Percentiles rank a stretch among this genome's conserved stretches.
Evolutionary conservation across 2,329 filamentous ascomycete species (phyloP).

Genomic region (Aspergillus neotritici): DNA sequence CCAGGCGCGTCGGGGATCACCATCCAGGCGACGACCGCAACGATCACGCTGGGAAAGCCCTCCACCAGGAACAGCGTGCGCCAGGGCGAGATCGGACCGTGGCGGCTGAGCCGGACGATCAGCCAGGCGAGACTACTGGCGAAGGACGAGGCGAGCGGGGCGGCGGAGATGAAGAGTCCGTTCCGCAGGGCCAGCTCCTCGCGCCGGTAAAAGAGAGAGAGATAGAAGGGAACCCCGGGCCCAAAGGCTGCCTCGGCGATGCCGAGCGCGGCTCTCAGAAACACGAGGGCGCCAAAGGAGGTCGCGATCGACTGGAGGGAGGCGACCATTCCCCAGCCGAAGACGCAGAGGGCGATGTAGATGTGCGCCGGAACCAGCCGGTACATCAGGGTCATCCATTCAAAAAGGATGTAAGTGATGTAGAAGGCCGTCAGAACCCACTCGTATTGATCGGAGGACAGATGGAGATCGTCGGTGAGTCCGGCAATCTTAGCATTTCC

Average conservation of each 20-base stretch:
- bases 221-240: constrained; percentile 59
- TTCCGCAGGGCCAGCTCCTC: constrained; percentile 78
- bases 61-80: constrained; percentile 78
- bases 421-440: constrained; percentile 61
- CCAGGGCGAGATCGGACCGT: constrained; percentile 71
- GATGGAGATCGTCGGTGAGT: constrained; percentile 48
- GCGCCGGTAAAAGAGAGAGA: constrained; percentile 58
- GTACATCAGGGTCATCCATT: constrained; percentile 63
- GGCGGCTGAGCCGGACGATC: constrained; percentile 63
- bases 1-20: constrained; percentile 71
- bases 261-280: constrained; percentile 44
- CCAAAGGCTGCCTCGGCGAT: constrained; percentile 58
- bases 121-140: constrained; percentile 72
- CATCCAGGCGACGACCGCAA: constrained; percentile 67
- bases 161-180: constrained; percentile 77
- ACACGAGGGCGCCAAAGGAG: constrained; percentile 54
- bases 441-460: constrained; percentile 54
- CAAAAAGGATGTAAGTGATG: constrained; percentile 59
- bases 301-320: constrained; percentile 65
- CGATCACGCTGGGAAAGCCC: constrained; percentile 74
- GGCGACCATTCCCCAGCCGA: constrained; percentile 73
- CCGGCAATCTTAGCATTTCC: constrained; percentile 61
- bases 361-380: constrained; percentile 56
- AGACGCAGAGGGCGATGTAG: constrained; percentile 57
- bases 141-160: constrained; percentile 58